Evolutionary conservation across 345 rosid species (phyloP).

Genomic region (Xanthoceras sorbifolium): DNA sequence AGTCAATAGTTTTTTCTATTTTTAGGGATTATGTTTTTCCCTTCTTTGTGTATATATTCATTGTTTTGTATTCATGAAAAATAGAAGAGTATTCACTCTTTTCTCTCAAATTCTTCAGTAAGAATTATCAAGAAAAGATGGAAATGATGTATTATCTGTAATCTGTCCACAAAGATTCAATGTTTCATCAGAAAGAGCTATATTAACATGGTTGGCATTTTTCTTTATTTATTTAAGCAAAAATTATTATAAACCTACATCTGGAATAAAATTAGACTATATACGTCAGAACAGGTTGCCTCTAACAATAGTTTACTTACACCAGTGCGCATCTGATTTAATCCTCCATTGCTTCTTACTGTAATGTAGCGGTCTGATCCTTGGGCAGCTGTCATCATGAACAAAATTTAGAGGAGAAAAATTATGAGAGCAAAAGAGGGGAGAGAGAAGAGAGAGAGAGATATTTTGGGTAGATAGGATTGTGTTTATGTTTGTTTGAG

Average conservation of each 20-base stretch:
- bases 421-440: background rate
- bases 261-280: background rate
- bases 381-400: slow-evolving; percentile 47
- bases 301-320: slow-evolving; percentile 49
- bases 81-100: no score
- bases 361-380: slow-evolving; percentile 64
- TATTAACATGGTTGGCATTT: background rate
- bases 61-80: no score
- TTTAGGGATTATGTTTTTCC: no score
- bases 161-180: background rate
- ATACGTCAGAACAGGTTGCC: background rate
- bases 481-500: background rate
- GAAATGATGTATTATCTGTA: background rate
- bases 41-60: no score
- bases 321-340: slow-evolving; percentile 98
- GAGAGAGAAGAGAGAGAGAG: background rate
- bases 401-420: slow-evolving; percentile 15
- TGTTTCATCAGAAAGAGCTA: background rate
- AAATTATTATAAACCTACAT: background rate
- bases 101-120: no score
- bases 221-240: background rate
- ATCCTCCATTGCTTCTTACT: slow-evolving; percentile 91
- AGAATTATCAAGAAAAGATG: background rate
- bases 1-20: no score
- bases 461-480: background rate